Conservation (phyloP, 306 rosid genomes). For the Hylodesmum podocarpum region DNA sequence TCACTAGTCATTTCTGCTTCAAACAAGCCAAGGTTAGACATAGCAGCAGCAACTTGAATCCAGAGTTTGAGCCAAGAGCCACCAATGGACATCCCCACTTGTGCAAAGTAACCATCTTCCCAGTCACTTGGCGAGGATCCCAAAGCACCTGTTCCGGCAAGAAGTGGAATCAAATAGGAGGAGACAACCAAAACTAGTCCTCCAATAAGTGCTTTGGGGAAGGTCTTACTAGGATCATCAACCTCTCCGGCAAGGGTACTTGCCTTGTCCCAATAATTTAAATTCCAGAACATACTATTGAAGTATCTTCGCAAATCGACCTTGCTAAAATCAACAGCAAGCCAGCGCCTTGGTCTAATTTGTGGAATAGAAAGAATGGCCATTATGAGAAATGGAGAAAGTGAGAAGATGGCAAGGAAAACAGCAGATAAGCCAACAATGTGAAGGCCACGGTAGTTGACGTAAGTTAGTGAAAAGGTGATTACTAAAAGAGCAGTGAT, state of each 20-base stretch:
- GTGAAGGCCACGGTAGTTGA: conserved; percentile 85
- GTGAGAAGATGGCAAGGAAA: conserved; percentile 71
- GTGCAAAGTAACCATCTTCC: conserved; percentile 89
- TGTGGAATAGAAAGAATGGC: conserved; percentile 62
- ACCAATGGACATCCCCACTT: conserved; percentile 81
- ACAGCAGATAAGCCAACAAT: conserved; percentile 87
- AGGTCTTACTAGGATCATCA: conserved; percentile 70
- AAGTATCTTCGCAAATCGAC: conserved; percentile 79
- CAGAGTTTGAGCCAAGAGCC: conserved; percentile 91
- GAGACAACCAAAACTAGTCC: conserved; percentile 72
- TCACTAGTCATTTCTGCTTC: conserved; percentile 95
- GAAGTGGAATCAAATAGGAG: conserved; percentile 83
- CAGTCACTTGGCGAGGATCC: conserved; percentile 56
- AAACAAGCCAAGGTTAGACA: conserved; percentile 89
- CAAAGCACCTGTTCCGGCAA: conserved; percentile 88
- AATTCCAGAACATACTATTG: conserved; percentile 86
- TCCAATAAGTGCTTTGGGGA: conserved; percentile 84
- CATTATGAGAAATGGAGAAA: conserved; percentile 67
- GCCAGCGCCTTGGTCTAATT: conserved; percentile 61
- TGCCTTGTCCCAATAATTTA: conserved; percentile 95
- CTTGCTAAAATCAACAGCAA: conserved; percentile 50
- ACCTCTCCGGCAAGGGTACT: conserved; percentile 95
- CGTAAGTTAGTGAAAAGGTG: conserved; percentile 63
- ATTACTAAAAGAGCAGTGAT: conserved; percentile 70
- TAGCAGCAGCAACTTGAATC: conserved; percentile 87